Conservation (phyloP, 169 alveolate species). For the Eimeria zaria region DNA sequence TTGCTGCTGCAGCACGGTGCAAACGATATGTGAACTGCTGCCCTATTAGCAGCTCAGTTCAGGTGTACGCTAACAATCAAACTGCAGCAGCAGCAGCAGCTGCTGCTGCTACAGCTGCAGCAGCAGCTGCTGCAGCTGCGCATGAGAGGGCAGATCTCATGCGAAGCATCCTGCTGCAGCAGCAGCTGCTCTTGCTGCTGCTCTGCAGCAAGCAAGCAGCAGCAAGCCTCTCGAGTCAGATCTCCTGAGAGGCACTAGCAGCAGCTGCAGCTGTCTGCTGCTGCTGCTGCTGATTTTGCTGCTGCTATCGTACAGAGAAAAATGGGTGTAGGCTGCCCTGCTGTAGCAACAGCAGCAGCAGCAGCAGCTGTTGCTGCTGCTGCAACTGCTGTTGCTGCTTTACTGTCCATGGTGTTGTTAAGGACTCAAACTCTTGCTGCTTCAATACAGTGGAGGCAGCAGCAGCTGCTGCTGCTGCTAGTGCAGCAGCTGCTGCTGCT, state of each 20-base stretch:
- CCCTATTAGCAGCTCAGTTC: background rate
- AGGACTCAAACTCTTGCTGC: no score
- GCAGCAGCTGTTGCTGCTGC: background rate
- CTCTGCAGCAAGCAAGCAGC: no score
- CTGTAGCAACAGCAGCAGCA: no score
- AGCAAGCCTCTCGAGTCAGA: background rate
- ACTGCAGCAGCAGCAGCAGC: background rate
- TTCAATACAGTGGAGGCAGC: no score
- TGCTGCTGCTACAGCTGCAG: no score
- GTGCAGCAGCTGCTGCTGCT: no score
- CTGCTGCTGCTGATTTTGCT: slow-evolving; percentile 17
- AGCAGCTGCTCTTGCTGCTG: slow-evolving; percentile 19
- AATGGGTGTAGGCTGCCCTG: background rate
- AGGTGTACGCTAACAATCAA: no score
- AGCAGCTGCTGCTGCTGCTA: no score
- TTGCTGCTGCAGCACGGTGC: background rate
- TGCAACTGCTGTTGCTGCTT: no score
- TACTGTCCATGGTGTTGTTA: no score
- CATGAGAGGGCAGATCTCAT: background rate
- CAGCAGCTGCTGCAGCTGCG: no score
- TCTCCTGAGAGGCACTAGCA: slow-evolving; percentile 11
- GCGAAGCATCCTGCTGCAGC: slow-evolving; percentile 3
- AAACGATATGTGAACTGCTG: background rate
- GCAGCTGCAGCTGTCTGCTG: background rate
- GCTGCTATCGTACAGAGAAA: background rate